phyloP scores from a whole-genome alignment of 306 rosid species.

The Lathyrus sativus region DNA sequence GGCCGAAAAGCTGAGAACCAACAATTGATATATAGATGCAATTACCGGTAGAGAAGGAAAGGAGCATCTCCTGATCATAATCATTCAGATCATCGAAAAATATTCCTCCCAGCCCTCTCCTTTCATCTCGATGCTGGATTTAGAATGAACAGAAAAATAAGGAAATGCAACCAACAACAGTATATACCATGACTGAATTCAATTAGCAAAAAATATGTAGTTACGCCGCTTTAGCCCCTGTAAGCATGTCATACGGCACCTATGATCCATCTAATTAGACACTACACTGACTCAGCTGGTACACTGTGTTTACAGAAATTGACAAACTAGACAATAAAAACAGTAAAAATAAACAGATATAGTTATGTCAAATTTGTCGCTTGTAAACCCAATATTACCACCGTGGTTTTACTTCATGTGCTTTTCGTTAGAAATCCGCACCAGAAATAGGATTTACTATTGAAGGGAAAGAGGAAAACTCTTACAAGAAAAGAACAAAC shows the following conservation, averaged over 20 bases:
- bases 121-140: slow-evolving; percentile 87
- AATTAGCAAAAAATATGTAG: not conserved
- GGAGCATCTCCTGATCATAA: slow-evolving; percentile 98
- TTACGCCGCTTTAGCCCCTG: slow-evolving; percentile 14
- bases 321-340: slow-evolving; percentile 27
- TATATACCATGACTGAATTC: slow-evolving; percentile 14
- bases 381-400: slow-evolving; percentile 3
- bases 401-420: not conserved
- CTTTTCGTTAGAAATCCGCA: too few species aligned
- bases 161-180: slow-evolving; percentile 28
- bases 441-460: too few species aligned
- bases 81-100: slow-evolving; percentile 94
- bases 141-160: slow-evolving; percentile 34
- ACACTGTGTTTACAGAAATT: not conserved
- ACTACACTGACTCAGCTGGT: not conserved
- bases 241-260: slow-evolving; percentile 1
- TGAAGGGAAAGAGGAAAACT: too few species aligned
- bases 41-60: slow-evolving; percentile 92
- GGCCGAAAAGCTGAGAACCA: slow-evolving; percentile 7
- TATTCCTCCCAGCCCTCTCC: slow-evolving; percentile 98
- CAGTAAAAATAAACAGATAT: slow-evolving; percentile 4
- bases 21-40: slow-evolving; percentile 11
- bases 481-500: too few species aligned
- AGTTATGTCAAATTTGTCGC: not conserved
- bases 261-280: slow-evolving; percentile 14